Evolutionary conservation across 768 basidiomycete species (phyloP).

Genomic region (Pluteus cervinus): DNA sequence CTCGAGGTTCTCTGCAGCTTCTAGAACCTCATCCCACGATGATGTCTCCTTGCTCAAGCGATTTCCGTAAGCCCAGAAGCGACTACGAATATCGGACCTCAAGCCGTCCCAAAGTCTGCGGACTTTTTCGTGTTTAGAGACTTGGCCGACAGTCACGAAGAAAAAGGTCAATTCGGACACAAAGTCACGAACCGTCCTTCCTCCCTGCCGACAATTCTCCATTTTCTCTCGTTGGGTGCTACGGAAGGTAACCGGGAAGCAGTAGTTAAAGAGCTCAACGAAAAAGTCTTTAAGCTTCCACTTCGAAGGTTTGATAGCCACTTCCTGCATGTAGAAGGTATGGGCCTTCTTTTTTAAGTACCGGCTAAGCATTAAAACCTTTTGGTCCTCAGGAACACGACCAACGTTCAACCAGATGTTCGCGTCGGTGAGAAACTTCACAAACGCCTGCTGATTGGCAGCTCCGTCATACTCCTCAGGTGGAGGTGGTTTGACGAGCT

Average conservation of each 20-base stretch:
- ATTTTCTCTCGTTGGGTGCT: slow-evolving; percentile 19
- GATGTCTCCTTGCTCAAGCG: no score
- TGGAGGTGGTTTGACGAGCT: slow-evolving; percentile 11
- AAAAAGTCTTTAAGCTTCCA: slow-evolving; percentile 22
- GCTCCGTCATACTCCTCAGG: slow-evolving; percentile 12
- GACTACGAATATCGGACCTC: not conserved
- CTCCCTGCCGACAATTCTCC: not conserved
- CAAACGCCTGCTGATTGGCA: slow-evolving; percentile 4
- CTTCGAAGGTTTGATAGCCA: slow-evolving; percentile 9
- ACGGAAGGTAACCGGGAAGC: slow-evolving; percentile 24
- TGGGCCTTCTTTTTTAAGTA: slow-evolving; percentile 24
- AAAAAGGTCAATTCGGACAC: not conserved
- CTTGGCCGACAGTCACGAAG: not conserved
- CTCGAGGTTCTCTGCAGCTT: no score
- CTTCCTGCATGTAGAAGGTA: slow-evolving; percentile 18
- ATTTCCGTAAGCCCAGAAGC: not conserved
- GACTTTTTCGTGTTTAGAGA: not conserved
- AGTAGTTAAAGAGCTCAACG: slow-evolving; percentile 22
- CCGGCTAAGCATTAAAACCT: slow-evolving; percentile 14
- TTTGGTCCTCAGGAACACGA: slow-evolving; percentile 6
- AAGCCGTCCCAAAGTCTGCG: not conserved
- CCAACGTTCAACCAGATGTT: slow-evolving; percentile 14
- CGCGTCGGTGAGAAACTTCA: slow-evolving; percentile 12
- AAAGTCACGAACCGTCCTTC: not conserved
- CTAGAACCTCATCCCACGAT: no score